These are phyloP conservation scores for Thalia dealbata DNA, from an alignment of 176 grass and related monocot genomes.

Conservation along the genomic window DNA sequence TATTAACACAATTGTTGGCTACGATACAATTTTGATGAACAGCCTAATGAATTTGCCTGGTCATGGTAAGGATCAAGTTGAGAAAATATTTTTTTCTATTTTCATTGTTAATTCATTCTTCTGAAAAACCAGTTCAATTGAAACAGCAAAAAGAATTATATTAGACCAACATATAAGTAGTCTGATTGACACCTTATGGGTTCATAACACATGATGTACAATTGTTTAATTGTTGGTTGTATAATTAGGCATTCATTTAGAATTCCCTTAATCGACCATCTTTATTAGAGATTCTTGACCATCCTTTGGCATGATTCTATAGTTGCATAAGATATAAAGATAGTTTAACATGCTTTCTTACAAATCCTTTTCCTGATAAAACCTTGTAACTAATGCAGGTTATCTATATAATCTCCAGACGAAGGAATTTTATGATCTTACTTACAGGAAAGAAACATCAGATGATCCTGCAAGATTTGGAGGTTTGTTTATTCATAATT, in stretches of 20 bases:
- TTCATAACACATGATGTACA: too few relatives aligned
- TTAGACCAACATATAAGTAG: too few relatives aligned
- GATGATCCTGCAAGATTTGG: slow-evolving; percentile 76
- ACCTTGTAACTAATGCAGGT: slow-evolving; percentile 32
- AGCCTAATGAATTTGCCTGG: slow-evolving; percentile 87
- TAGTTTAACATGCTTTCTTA: too few relatives aligned
- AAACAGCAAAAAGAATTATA: too few relatives aligned
- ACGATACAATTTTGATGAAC: slow-evolving; percentile 98
- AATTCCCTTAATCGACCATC: too few relatives aligned
- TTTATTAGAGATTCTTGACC: too few relatives aligned
- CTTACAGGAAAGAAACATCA: slow-evolving; percentile 74
- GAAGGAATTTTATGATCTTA: slow-evolving; percentile 97
- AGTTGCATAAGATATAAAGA: too few relatives aligned
- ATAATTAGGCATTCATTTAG: too few relatives aligned
- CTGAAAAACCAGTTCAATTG: neutral
- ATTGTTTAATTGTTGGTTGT: too few relatives aligned
- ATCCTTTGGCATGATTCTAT: too few relatives aligned
- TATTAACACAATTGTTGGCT: slow-evolving; percentile 94
- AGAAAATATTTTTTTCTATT: slow-evolving; percentile 3
- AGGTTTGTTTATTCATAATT: slow-evolving; percentile 39
- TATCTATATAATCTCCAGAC: slow-evolving; percentile 99
- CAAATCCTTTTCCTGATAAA: too few relatives aligned
- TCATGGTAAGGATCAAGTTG: slow-evolving; percentile 38
- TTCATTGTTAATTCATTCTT: neutral
- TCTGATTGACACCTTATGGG: too few relatives aligned